Percentiles rank a stretch among this genome's conserved stretches.
These are phyloP conservation scores for Salix dunnii DNA, from an alignment of 345 rosid genomes.

Conservation along the genomic window DNA sequence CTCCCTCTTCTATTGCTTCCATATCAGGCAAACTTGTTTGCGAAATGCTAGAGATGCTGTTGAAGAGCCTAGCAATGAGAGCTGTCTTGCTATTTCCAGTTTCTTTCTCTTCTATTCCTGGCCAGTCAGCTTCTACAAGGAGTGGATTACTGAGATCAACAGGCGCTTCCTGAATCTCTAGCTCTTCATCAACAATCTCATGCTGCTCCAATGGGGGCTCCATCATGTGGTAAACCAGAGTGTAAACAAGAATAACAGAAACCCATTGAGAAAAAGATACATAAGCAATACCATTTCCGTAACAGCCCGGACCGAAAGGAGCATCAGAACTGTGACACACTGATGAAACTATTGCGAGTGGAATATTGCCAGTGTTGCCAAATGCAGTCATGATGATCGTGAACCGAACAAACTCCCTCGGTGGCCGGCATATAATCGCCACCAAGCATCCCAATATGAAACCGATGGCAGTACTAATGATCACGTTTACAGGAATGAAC, in stretches of 20 bases:
- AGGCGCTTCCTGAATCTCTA: conserved; percentile 5
- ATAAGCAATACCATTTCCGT: conserved; percentile 35
- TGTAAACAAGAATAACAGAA: conserved; percentile 37
- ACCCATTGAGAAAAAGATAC: conserved; percentile 46
- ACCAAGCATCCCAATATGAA: conserved; percentile 31
- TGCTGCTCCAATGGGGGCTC: conserved; percentile 36
- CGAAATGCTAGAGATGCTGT: conserved; percentile 48
- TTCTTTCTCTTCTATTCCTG: conserved; percentile 88
- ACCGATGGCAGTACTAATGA: conserved; percentile 35
- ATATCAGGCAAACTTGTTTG: conserved; percentile 49
- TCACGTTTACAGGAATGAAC: conserved; percentile 41
- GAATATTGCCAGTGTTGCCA: conserved; percentile 43
- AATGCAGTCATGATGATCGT: conserved; percentile 40
- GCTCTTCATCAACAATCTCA: conserved; percentile 17
- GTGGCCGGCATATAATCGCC: conserved; percentile 35
- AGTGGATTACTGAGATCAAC: conserved; percentile 24
- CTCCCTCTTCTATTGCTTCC: conserved; percentile 27
- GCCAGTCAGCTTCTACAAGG: conserved; percentile 78
- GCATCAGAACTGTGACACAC: conserved; percentile 26
- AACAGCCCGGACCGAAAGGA: conserved; percentile 29
- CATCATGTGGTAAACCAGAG: conserved; percentile 52
- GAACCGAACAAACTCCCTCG: conserved; percentile 34
- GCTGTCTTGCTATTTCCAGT: conserved; percentile 79
- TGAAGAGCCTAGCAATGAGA: conserved; percentile 62
- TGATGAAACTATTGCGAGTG: conserved; percentile 30